A percentile compares a stretch with the other conserved stretches of the same genome.
Evolutionary conservation across 1,284 basidiomycete species (phyloP).

Genomic region (Ceratobasidium sp.): DNA sequence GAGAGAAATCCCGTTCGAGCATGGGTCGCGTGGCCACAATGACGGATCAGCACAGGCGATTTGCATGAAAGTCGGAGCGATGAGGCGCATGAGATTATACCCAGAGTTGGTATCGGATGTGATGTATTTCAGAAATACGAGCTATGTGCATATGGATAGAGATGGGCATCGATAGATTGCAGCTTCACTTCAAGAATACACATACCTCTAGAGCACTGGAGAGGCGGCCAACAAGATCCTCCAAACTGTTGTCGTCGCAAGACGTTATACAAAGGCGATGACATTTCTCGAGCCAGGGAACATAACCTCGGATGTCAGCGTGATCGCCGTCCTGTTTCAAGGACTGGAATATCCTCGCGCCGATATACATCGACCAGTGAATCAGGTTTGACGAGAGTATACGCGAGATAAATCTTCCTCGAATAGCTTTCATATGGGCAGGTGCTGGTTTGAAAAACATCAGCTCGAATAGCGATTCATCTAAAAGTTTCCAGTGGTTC

Average conservation of each 20-base stretch:
- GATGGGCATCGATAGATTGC: not conserved
- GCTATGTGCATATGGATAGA: not conserved
- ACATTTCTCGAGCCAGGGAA: not conserved
- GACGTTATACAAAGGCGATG: not conserved
- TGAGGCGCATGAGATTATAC: not conserved
- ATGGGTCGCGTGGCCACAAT: slow-evolving; percentile 3
- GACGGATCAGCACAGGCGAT: not conserved
- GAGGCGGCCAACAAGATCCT: not conserved
- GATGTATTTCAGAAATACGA: not conserved
- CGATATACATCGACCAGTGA: slow-evolving; percentile 24
- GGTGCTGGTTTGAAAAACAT: not conserved
- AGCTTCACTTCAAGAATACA: not conserved
- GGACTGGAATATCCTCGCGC: slow-evolving; percentile 3
- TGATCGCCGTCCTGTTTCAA: not conserved
- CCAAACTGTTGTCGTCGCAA: not conserved
- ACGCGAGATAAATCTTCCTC: not conserved
- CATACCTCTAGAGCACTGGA: slow-evolving; percentile 24
- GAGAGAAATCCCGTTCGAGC: not conserved
- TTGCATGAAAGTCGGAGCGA: not conserved
- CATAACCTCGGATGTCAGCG: not conserved
- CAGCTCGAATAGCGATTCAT: slow-evolving; percentile 26
- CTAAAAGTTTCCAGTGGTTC: not conserved
- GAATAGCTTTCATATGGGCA: not conserved
- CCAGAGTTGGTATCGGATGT: not conserved
- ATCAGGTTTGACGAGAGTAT: slow-evolving; percentile 8